Percentiles rank a stretch among this genome's conserved stretches.
Evolutionary conservation across 169 alveolate species (phyloP).

Genomic region (Plasmodium relictum): DNA sequence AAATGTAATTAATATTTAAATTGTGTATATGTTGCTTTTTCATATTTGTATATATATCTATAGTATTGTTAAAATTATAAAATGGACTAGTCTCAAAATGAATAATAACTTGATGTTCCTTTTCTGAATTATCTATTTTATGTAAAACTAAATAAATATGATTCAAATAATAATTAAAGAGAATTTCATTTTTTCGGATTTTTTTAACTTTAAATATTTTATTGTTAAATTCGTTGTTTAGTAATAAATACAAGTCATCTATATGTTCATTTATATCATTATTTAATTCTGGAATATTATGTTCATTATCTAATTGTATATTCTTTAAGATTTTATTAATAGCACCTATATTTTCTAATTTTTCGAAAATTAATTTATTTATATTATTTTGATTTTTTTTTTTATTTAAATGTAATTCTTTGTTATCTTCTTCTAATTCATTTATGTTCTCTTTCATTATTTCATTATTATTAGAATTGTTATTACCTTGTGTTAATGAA

Average conservation of each 20-base stretch:
- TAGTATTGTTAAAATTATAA: conserved; percentile 3
- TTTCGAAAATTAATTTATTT: conserved; percentile 2
- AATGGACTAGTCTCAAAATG: conserved; percentile 16
- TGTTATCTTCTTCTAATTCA: background rate
- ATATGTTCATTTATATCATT: conserved; percentile 9
- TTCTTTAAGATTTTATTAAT: background rate
- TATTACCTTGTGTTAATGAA: conserved; percentile 3
- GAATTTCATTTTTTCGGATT: conserved; percentile 18
- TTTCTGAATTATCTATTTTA: background rate
- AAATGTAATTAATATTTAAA: conserved; percentile 42
- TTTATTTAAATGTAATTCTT: background rate
- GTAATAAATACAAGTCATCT: background rate
- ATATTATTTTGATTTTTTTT: background rate
- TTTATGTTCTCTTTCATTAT: background rate
- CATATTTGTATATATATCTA: conserved; percentile 69
- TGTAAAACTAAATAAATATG: conserved; percentile 14
- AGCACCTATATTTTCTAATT: conserved; percentile 1
- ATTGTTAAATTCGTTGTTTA: conserved; percentile 4
- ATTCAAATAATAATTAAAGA: conserved; percentile 24
- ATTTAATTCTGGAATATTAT: background rate
- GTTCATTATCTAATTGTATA: background rate
- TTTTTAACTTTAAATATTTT: conserved; percentile 2
- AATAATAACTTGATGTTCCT: conserved; percentile 11
- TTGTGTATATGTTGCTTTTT: conserved; percentile 23
- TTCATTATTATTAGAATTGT: background rate